Evolutionary conservation across 768 basidiomycete species (phyloP).

Genomic region (Tricholomella constricta): DNA sequence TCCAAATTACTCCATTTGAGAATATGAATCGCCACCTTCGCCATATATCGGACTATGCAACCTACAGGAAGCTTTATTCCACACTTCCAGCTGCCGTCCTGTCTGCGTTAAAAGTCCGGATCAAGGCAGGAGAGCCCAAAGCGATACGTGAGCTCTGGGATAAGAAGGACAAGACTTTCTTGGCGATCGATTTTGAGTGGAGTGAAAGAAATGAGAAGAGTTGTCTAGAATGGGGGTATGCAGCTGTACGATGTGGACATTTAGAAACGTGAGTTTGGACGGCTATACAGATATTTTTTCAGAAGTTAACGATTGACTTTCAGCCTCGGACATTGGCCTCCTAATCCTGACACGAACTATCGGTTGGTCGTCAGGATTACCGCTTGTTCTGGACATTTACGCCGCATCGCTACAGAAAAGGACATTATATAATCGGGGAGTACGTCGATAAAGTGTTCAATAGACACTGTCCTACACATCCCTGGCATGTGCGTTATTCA

Average conservation of each 20-base stretch:
- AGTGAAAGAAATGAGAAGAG: slow-evolving; percentile 70
- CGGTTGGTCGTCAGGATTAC: slow-evolving; percentile 47
- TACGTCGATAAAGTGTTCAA: slow-evolving; percentile 66
- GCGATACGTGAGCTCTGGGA: slow-evolving; percentile 71
- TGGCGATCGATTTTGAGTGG: slow-evolving; percentile 76
- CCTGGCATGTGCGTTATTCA: slow-evolving; percentile 64
- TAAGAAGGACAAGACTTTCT: slow-evolving; percentile 68
- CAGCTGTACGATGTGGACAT: slow-evolving; percentile 73
- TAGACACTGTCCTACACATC: slow-evolving; percentile 62
- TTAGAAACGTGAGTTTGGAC: slow-evolving; percentile 58
- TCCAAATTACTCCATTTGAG: slow-evolving; percentile 70
- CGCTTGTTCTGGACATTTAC: background rate
- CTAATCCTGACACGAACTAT: slow-evolving; percentile 73
- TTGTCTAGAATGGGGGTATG: slow-evolving; percentile 82
- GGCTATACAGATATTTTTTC: background rate
- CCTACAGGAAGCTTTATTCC: slow-evolving; percentile 70
- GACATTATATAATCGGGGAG: slow-evolving; percentile 75
- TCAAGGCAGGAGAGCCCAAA: slow-evolving; percentile 65
- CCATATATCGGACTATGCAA: slow-evolving; percentile 63
- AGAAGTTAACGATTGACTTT: background rate
- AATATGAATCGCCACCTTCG: slow-evolving; percentile 67
- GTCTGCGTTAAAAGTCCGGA: slow-evolving; percentile 63
- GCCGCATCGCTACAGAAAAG: slow-evolving; percentile 45
- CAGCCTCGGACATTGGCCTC: slow-evolving; percentile 77
- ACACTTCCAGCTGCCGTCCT: slow-evolving; percentile 72